A percentile compares a stretch with the other conserved stretches of the same genome.
Conservation (phyloP, 495 filamentous ascomycete genomes). For the Evansstolkia leycettana region DNA sequence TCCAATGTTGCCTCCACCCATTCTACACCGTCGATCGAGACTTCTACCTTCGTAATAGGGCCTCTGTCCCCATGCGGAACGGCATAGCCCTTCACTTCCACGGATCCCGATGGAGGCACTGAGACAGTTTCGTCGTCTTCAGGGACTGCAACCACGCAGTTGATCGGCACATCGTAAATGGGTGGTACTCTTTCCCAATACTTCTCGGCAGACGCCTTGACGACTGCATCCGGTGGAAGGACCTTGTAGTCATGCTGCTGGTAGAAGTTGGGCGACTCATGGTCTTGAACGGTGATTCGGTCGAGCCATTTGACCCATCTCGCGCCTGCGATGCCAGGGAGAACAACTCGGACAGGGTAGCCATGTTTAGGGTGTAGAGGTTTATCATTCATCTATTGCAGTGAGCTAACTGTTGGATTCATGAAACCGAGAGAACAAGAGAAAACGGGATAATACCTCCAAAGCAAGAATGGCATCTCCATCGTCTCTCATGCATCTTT, state of each 20-base stretch:
- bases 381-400: conserved; percentile 44
- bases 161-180: conserved; percentile 52
- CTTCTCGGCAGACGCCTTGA: conserved; percentile 34
- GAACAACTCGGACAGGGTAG: conserved; percentile 44
- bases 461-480: conserved; percentile 43
- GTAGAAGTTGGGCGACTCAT: conserved; percentile 46
- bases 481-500: conserved; percentile 30
- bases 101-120: conserved; percentile 17
- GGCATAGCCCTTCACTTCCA: conserved; percentile 45
- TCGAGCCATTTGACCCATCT: conserved; percentile 56
- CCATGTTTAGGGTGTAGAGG: conserved; percentile 46
- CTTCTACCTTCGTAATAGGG: conserved; percentile 40
- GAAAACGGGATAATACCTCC: conserved; percentile 16
- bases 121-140: conserved; percentile 22
- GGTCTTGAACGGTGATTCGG: conserved; percentile 43
- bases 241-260: conserved; percentile 53
- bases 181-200: conserved; percentile 42
- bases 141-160: conserved; percentile 42
- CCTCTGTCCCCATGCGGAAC: conserved; percentile 40
- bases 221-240: conserved; percentile 42
- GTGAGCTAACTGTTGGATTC: too few relatives aligned
- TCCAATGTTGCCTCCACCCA: conserved; percentile 38
- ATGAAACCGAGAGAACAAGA: background rate
- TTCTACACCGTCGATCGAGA: conserved; percentile 34
- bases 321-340: conserved; percentile 49